Conservation (phyloP, 768 basidiomycete species). For the Rhodotorula babjevae region DNA sequence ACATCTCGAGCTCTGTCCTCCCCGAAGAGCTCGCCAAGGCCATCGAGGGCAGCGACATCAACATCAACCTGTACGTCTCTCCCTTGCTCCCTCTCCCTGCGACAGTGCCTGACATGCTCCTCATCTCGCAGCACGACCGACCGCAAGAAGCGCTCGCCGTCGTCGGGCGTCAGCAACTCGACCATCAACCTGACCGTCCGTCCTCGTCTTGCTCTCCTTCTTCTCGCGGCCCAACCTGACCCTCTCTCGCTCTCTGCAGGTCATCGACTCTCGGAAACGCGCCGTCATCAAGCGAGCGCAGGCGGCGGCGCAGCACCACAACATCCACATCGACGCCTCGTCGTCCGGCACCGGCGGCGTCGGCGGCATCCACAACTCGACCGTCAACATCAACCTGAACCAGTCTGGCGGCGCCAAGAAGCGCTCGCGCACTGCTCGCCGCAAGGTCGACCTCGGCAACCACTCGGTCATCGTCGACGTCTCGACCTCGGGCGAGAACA, state of each 20-base stretch:
- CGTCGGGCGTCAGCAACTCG: constrained; percentile 34
- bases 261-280: constrained; percentile 3
- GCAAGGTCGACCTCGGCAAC: constrained; percentile 28
- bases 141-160: constrained; percentile 20
- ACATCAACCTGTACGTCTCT: constrained; percentile 38
- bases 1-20: constrained; percentile 21
- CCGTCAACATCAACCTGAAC: constrained; percentile 39
- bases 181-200: constrained; percentile 40
- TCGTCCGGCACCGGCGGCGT: constrained; percentile 10
- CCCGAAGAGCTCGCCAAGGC: constrained; percentile 20
- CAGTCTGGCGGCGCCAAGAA: not conserved
- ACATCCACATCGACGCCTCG: constrained; percentile 39
- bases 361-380: constrained; percentile 37
- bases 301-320: constrained; percentile 30
- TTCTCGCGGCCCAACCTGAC: not conserved
- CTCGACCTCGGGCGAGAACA: constrained; percentile 10
- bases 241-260: not conserved
- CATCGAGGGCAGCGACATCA: constrained; percentile 33
- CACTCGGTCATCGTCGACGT: constrained; percentile 39
- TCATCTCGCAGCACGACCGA: constrained; percentile 18
- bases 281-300: not conserved
- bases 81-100: not conserved
- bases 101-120: not conserved
- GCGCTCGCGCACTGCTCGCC: constrained; percentile 2
- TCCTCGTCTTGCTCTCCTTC: too few species aligned